Evolutionary conservation across 305 asterid species (phyloP), one percentile per base, ranked within the genome.

Genomic region (Solanum hybrid): DNA sequence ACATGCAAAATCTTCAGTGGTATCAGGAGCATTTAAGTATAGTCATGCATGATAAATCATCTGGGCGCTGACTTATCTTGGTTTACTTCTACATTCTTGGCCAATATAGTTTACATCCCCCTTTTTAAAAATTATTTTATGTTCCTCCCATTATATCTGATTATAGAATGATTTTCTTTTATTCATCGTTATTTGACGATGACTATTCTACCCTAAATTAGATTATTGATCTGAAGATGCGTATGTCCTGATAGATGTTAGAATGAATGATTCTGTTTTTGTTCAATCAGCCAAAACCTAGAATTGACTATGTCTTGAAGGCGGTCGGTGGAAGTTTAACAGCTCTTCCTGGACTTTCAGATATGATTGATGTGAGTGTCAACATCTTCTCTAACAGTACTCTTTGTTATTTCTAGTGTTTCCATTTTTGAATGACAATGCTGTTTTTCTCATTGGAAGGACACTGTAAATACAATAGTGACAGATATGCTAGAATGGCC

Each of bases 311-410:
- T 91, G 95, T 95, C 36, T 86, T 98, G 93, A 98, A 98, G 92
- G 99, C 99, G 56, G 94, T 96, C 80, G 99, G 99, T 89, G 99
- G 99, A 91, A 98, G 99, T 93, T 90, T 98, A 93, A 96, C 99
- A 34, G 99, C 99, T 38, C 76, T 98, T 93, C 99, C 99, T 91
- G 99, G 99, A 90, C 88, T 98, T 87, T 96, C 98, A 5, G 99
- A 96, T 92, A 96, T 98, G 99, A 98, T 98, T 82, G 98, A 96
- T 92, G 99, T 98, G 92, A 92, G 99, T 89, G 64, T 90, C 81
- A 86, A 60, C 66, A 56, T 75, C 56, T 76, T 87, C 79, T 90
- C 76, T 60, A 80, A 40, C 88, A 85, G 82, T 75, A 88, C 34
- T n/a, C 73, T 82, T 79, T 81, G 75, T 73, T 79, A 32, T 79